phyloP scores from a whole-genome alignment of 352 stramenopile species.

The Globisporangium nunn region DNA sequence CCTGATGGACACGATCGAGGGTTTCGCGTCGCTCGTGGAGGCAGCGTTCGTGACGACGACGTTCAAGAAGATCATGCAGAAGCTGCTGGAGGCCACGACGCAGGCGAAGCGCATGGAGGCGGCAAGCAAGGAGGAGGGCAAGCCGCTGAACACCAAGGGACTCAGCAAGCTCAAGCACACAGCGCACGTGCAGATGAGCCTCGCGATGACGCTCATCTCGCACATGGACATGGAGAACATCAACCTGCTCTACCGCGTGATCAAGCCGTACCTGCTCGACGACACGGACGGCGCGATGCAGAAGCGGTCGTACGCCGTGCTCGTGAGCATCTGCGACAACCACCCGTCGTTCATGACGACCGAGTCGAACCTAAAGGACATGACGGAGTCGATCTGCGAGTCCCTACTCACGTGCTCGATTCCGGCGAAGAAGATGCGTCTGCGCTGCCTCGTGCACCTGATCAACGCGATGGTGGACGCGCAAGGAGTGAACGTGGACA shows the following conservation, averaged over 20 bases:
- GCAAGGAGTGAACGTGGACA: slow-evolving; percentile 62
- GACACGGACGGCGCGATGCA: slow-evolving; percentile 84
- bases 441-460: slow-evolving; percentile 86
- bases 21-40: slow-evolving; percentile 75
- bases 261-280: slow-evolving; percentile 85
- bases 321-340: slow-evolving; percentile 83
- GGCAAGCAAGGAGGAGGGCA: slow-evolving; percentile 21
- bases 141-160: slow-evolving; percentile 30
- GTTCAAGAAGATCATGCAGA: slow-evolving; percentile 89
- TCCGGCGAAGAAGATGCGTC: slow-evolving; percentile 92
- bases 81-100: slow-evolving; percentile 79
- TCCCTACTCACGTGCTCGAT: slow-evolving; percentile 93
- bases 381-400: slow-evolving; percentile 91
- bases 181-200: slow-evolving; percentile 69
- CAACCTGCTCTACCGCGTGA: slow-evolving; percentile 78
- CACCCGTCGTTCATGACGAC: slow-evolving; percentile 73
- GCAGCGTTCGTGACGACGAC: slow-evolving; percentile 48
- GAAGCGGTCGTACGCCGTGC: slow-evolving; percentile 82
- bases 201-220: slow-evolving; percentile 67
- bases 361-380: slow-evolving; percentile 84
- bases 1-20: slow-evolving; percentile 74
- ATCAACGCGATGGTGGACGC: slow-evolving; percentile 74
- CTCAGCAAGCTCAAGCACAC: slow-evolving; percentile 48
- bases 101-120: slow-evolving; percentile 60
- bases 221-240: slow-evolving; percentile 78